Evolutionary conservation across 495 filamentous ascomycete species (phyloP), one percentile per base, ranked within the genome.

Genomic region (Penicillium cinerascens): DNA sequence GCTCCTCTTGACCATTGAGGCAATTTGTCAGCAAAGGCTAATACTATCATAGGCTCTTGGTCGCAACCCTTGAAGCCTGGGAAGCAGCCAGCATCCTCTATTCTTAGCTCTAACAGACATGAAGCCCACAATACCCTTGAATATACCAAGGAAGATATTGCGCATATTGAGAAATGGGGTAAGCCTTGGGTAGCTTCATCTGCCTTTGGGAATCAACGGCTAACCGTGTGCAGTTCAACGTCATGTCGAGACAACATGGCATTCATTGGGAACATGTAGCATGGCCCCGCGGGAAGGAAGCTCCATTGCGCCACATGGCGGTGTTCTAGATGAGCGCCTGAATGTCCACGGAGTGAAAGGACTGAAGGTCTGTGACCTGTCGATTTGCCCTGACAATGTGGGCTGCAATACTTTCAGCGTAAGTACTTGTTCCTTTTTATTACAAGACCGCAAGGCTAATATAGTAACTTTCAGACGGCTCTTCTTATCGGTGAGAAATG

Each of bases 401-500:
- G 87, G 87, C 26, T 88, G 85, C 74, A 90, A 90, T 66, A 90
- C 87, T 55, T 85, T 72, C 67, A 82, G 74, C 50, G 70, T 71
- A 58, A 49, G 68, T 63, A 3, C 15, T 49, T n/a, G 4, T 26
- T 8, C 16, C 13, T 4, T 4, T 17, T 37, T 38, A 21, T 1
- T 17, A 9, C 26, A 7, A 10, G 21, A 39, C 2, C 10, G 15
- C 10, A n/a, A 35, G 20, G 1, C 42, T 52, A 37, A 52, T 20
- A 41, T 38, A 81, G 15, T 3, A 16, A 16, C 11, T 5, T 13
- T 4, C 17, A 82, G 40, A 91, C 86, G 13, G 87, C 88, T 21
- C 78, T 92, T 10, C 73, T 90, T 6, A 91, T 93, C 48, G 89
- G 87, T n/a, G 88, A 93, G 74, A 93, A 93, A 70, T 83, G 79